A percentile compares a stretch with the other conserved stretches of the same genome.
Evolutionary conservation across 2,329 filamentous ascomycete genomes (phyloP).

Genomic region (Penicillium sp.): DNA sequence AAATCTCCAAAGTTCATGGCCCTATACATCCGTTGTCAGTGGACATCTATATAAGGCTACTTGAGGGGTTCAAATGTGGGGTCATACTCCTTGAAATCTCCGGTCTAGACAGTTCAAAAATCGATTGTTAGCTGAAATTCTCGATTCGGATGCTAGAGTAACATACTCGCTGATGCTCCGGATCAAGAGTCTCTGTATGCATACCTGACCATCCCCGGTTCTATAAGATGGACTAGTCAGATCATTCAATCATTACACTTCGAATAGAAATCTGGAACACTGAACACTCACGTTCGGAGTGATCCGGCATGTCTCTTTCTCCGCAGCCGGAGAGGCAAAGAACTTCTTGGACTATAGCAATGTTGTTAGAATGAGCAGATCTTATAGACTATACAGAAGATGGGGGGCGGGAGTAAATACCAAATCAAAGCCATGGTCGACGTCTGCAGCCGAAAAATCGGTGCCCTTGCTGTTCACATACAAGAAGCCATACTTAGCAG

Average conservation of each 20-base stretch:
- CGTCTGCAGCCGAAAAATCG: constrained; percentile 65
- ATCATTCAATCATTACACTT: neutral
- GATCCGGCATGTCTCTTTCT: constrained; percentile 75
- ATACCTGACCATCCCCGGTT: constrained; percentile 89
- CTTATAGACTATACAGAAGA: neutral
- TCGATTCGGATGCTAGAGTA: neutral
- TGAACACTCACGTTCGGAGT: constrained; percentile 54
- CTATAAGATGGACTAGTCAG: constrained; percentile 37
- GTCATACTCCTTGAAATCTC: constrained; percentile 83
- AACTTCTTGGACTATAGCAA: constrained; percentile 64
- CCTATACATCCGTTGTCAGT: constrained; percentile 47
- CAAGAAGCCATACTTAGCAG: constrained; percentile 81
- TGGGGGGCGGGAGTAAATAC: constrained; percentile 47
- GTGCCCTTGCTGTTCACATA: constrained; percentile 76
- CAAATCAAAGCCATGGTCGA: constrained; percentile 72
- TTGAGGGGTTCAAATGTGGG: neutral
- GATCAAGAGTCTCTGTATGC: constrained; percentile 85
- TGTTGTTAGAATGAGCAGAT: constrained; percentile 1
- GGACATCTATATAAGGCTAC: neutral
- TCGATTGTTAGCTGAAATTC: neutral
- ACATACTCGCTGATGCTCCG: constrained; percentile 72
- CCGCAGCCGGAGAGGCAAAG: constrained; percentile 67
- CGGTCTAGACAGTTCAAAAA: constrained; percentile 52
- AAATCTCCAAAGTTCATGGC: constrained; percentile 92
- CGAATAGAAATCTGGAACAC: neutral